phyloP scores from a whole-genome alignment of 139 green algal genomes.

The Chlamydomonas sphaeroides region DNA sequence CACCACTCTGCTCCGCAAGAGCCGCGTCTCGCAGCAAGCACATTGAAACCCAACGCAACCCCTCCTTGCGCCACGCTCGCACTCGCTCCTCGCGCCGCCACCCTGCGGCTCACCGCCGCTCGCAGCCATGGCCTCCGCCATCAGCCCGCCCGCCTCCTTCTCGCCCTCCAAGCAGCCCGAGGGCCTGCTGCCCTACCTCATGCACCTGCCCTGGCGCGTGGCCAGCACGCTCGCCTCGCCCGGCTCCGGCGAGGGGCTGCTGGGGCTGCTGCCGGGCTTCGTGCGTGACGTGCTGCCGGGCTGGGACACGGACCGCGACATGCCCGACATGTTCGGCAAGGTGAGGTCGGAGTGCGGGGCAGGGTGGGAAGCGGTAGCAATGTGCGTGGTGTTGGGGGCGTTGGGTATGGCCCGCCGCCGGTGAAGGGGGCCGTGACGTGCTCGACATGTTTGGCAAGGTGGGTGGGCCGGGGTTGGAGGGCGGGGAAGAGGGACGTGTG shows the following conservation, averaged over 20 bases:
- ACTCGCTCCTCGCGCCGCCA: background rate
- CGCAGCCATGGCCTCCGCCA: background rate
- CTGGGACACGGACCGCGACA: conserved; percentile 31
- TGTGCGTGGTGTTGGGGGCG: too few species aligned
- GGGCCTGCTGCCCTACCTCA: background rate
- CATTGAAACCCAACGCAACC: background rate
- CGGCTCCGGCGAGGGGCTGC: conserved; percentile 29
- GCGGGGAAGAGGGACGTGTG: too few species aligned
- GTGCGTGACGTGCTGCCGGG: conserved; percentile 14
- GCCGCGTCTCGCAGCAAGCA: background rate
- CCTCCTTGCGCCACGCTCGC: background rate
- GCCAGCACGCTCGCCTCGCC: background rate
- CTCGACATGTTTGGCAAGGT: too few species aligned
- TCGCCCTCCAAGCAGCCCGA: too few species aligned
- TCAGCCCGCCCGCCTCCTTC: background rate
- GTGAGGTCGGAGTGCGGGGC: too few species aligned
- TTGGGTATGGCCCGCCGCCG: too few species aligned
- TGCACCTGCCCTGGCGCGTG: background rate
- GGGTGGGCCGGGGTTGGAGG: too few species aligned
- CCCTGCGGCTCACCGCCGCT: background rate
- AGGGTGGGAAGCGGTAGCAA: too few species aligned
- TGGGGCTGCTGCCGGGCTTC: conserved; percentile 14
- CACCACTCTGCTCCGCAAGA: background rate
- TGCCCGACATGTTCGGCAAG: conserved; percentile 46
- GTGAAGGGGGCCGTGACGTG: too few species aligned